Evolutionary conservation across 352 stramenopile genomes (phyloP), one percentile per base, ranked within the genome.

Genomic region (Pythium sukuiense): DNA sequence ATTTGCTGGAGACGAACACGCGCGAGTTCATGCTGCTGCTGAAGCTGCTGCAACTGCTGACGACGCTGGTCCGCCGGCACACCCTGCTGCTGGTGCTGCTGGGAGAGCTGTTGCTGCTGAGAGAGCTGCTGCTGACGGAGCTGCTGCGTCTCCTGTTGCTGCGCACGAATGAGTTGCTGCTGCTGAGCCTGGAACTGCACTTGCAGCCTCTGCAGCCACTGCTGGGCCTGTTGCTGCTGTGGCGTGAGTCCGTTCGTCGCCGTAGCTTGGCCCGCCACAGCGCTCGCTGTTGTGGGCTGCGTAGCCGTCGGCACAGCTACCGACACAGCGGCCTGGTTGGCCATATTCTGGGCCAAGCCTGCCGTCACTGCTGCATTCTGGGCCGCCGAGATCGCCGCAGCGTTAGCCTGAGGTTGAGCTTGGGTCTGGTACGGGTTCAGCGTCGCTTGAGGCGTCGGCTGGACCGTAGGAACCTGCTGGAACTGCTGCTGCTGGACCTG

Each of bases 171-270:
- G 27, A 95, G 46, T 55, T 89, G 79, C n/a, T 89, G 83, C 46
- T 92, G 84, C 56, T 95, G 86, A 0, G 81, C 84, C 43, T 92
- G 85, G 63, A 92, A 95, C 61, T 93, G 86, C 30, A 89, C 84
- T 54, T 93, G 86, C 13, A 95, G 83, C 6, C 83, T 82, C 55
- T 93, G 81, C 24, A 95, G 67, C 78, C 79, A 90, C 63, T 95
- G 86, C 63, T 95, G 86, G 12, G 83, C 82, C 45, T 91, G 83
- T 29, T 92, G 83, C 43, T 90, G 82, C 24, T 85, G 82, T 27
- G 71, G 67, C 30, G 61, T 85, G 8, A 67, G 32, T 16, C 74
- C 54, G 16, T 14, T 41, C 7, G 35, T 41, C 35, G 35, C 12
- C 35, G 35, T 11, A 9, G 35, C 9, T 41, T 41, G 35, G 35